These are phyloP conservation scores for Candida boleticola DNA, from an alignment of 805 yeast species.

Conservation along the genomic window DNA sequence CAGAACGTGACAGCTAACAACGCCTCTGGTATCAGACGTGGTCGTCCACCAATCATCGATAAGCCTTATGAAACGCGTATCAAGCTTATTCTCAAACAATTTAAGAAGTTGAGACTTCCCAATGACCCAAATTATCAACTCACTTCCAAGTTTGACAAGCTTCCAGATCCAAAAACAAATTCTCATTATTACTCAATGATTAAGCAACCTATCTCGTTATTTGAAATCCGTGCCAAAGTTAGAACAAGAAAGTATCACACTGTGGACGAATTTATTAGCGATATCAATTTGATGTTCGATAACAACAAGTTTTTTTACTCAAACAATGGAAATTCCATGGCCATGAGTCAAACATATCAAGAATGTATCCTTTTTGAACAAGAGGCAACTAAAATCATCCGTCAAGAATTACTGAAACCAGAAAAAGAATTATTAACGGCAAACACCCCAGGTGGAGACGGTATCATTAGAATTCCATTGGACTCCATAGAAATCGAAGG, in stretches of 20 bases:
- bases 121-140: slow-evolving; percentile 47
- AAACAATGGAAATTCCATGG: slow-evolving; percentile 54
- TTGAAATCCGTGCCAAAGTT: slow-evolving; percentile 76
- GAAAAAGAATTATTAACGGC: slow-evolving; percentile 66
- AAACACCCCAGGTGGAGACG: slow-evolving; percentile 43
- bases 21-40: slow-evolving; percentile 62
- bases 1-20: background rate
- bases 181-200: slow-evolving; percentile 56
- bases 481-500: slow-evolving; percentile 74
- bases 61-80: slow-evolving; percentile 90
- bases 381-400: slow-evolving; percentile 54
- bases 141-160: slow-evolving; percentile 70
- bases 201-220: slow-evolving; percentile 61
- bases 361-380: slow-evolving; percentile 66
- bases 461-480: slow-evolving; percentile 68
- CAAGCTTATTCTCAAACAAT: slow-evolving; percentile 76
- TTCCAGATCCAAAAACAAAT: slow-evolving; percentile 64
- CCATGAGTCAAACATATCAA: slow-evolving; percentile 34
- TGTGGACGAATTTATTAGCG: slow-evolving; percentile 74
- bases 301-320: slow-evolving; percentile 63
- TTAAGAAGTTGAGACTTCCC: slow-evolving; percentile 68
- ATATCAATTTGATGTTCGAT: slow-evolving; percentile 69
- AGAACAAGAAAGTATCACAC: slow-evolving; percentile 78
- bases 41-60: slow-evolving; percentile 89
- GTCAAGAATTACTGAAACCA: slow-evolving; percentile 73